phyloP scores from a whole-genome alignment of 1,139 yeast species.

The Pichia sp. region DNA sequence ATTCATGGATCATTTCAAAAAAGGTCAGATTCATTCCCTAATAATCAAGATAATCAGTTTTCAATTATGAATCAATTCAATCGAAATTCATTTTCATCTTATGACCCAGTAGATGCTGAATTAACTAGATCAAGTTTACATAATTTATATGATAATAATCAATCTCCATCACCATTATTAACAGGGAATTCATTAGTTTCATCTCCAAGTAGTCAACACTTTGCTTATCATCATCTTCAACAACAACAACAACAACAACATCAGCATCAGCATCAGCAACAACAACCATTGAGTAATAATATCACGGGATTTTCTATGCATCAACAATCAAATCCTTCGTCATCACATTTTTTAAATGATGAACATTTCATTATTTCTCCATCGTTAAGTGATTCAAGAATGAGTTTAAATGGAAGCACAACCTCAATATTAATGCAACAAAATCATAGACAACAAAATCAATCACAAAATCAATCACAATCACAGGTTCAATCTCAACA shows the following conservation, averaged over 20 bases:
- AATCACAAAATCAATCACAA: background rate
- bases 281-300: slow-evolving; percentile 6
- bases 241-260: slow-evolving; percentile 1
- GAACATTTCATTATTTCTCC: slow-evolving; percentile 25
- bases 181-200: slow-evolving; percentile 2
- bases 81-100: background rate
- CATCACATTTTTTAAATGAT: background rate
- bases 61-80: background rate
- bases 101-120: slow-evolving; percentile 1
- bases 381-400: slow-evolving; percentile 38
- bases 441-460: slow-evolving; percentile 1
- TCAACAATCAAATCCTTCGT: background rate
- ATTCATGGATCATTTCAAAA: background rate
- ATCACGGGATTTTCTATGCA: slow-evolving; percentile 17
- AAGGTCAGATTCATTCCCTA: background rate
- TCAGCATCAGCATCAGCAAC: background rate
- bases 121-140: slow-evolving; percentile 1
- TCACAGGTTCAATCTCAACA: background rate
- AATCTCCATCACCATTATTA: slow-evolving; percentile 1
- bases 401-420: slow-evolving; percentile 6
- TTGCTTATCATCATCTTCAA: background rate
- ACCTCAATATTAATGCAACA: slow-evolving; percentile 3
- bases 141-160: slow-evolving; percentile 4
- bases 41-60: background rate
- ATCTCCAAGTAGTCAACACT: slow-evolving; percentile 2